Conservation (phyloP, 805 yeast species). For the Starmerella gropengiesseri region DNA sequence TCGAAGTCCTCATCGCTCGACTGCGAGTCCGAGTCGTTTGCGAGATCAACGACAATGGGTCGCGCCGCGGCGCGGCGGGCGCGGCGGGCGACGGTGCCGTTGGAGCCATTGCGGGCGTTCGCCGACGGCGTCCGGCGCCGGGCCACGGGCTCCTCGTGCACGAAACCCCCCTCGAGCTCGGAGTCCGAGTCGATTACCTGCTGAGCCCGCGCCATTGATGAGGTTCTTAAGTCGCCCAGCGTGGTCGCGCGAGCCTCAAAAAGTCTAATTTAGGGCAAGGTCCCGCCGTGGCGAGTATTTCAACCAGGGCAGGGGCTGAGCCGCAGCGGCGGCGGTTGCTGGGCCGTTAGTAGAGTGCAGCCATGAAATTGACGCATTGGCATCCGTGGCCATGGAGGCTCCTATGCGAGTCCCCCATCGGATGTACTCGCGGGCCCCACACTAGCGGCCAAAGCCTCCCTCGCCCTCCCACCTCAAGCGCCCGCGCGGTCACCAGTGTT, state of each 20-base stretch:
- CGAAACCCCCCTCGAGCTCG: slow-evolving; percentile 9
- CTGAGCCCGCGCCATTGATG: not conserved
- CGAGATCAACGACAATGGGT: not conserved
- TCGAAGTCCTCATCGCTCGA: not conserved
- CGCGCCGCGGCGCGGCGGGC: not conserved
- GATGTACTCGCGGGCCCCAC: no score
- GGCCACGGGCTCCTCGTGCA: slow-evolving; percentile 1
- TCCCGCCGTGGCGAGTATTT: slow-evolving; percentile 6
- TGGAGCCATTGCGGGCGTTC: not conserved
- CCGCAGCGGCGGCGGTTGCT: no score
- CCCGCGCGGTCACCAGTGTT: no score
- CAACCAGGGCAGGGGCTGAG: slow-evolving; percentile 3
- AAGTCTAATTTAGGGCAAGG: slow-evolving; percentile 6
- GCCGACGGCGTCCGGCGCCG: not conserved
- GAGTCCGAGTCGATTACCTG: slow-evolving; percentile 1
- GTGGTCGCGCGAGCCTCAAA: not conserved
- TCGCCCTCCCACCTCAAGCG: no score
- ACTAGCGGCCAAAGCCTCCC: no score
- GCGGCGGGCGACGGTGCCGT: not conserved
- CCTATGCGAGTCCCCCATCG: no score
- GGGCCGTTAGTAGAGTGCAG: no score
- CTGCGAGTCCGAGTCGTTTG: slow-evolving; percentile 1
- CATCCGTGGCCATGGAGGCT: no score
- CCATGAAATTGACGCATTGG: no score
- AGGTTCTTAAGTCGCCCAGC: not conserved